Base-by-base conservation (phyloP, 805 yeast species). In the Candida piceae region DNA sequence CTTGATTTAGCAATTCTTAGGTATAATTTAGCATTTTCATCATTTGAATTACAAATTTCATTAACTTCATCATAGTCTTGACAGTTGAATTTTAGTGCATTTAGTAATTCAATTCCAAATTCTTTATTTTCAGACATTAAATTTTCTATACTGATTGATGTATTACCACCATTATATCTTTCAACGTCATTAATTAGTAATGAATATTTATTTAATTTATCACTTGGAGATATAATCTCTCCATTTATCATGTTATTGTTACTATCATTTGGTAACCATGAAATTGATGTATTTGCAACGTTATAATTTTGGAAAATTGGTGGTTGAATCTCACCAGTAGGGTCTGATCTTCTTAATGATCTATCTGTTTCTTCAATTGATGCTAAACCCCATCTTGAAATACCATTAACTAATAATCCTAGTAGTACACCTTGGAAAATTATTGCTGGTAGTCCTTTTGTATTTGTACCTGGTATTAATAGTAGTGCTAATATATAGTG, bases 351-450 rank as follows among this genome's bases (percentile, higher is more conserved):
- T 38, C 77, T 57, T 30, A 89, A 57, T 3, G 84, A 70, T 4
- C 69, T 62, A 18, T 72, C 72, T 0, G 96, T 85, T 53, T 90
- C 96, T 1, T 84, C 78, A 39, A 90, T 77, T 11, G 96, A 79
- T 2, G 94, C 97, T 51, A 84, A 79, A 38, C 93, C 97, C 98
- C 98, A 90, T 38, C 94, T 67, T 0, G 94, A 76, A 2, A 86
- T 78, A 0, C 98, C 98, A 16, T 89, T 82, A 5, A 88, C 67
- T 34, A 84, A 70, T 31, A 90, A 64, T 0, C 97, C 98, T 1
- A 86, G 56, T 17, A 90, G 63, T 1, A 90, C 72, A 2, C 97
- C 97, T 55, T 89, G 96, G 53, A 85, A 82, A 7, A 82, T 49
- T 46, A 83, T 66, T 0, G 89, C 88, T 0, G 84, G 68, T 28